Evolutionary conservation across 768 basidiomycete species (phyloP).

Genomic region (Paxillus ammoniavirescens): DNA sequence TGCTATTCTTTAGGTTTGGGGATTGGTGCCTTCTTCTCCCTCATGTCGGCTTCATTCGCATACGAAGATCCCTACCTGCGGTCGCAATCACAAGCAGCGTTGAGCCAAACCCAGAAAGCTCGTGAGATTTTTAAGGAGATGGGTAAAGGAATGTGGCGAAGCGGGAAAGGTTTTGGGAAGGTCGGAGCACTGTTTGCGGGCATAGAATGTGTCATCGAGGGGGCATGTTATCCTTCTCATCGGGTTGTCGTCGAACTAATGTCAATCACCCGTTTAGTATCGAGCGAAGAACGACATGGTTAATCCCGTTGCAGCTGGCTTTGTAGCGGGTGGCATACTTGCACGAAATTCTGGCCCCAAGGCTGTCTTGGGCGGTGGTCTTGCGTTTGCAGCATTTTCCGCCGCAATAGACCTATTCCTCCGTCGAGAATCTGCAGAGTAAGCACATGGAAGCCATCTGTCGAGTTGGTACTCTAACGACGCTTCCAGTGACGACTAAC

Average conservation of each 20-base stretch:
- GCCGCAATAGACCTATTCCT: constrained; percentile 83
- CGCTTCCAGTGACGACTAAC: constrained; percentile 39
- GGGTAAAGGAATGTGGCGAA: constrained; percentile 89
- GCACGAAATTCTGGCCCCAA: constrained; percentile 86
- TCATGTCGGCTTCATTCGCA: constrained; percentile 93
- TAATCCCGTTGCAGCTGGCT: constrained; percentile 86
- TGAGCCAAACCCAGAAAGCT: constrained; percentile 75
- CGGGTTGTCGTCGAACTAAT: neutral
- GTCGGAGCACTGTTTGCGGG: constrained; percentile 95
- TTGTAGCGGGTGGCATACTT: constrained; percentile 84
- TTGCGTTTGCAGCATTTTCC: constrained; percentile 93
- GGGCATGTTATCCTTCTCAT: constrained; percentile 52
- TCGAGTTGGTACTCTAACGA: constrained; percentile 7
- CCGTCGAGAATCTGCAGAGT: constrained; percentile 80
- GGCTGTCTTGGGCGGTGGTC: constrained; percentile 82
- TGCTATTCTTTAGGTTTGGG: constrained; percentile 63
- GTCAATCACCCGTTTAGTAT: constrained; percentile 53
- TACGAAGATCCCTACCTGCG: constrained; percentile 92
- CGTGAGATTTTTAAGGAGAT: constrained; percentile 88
- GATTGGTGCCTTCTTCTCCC: constrained; percentile 91
- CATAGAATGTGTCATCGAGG: constrained; percentile 93
- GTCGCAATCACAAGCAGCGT: constrained; percentile 50
- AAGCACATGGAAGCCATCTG: constrained; percentile 26
- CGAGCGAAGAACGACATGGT: constrained; percentile 95
- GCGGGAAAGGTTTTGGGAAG: constrained; percentile 90